Evolutionary conservation across 164 flowering plant species (phyloP), one percentile per base, ranked within the genome.

Genomic region (Chloranthus sessilifolius): DNA sequence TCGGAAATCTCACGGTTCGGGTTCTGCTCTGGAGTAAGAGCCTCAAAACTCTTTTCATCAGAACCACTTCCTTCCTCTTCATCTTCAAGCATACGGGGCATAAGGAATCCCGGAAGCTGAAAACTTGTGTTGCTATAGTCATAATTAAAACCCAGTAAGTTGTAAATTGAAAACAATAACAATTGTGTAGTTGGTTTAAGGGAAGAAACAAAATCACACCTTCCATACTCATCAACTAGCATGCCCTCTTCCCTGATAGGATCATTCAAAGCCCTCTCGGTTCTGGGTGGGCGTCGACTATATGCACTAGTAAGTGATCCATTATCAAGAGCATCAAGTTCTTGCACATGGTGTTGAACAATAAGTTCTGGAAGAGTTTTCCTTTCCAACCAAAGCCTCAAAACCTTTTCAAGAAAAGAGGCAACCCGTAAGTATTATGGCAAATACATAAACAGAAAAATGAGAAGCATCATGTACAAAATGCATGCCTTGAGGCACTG

Each of bases 151-250:
- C 19, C 12, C 24, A 59, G 23, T 43, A 38, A 56, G 38, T n/a
- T 16, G 16, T 33, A 27, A 45, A 12, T 30, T n/a, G 38, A 10
- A 17, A 19, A 30, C 14, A 37, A 9, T 17, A 4, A 9, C 5
- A 56, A 16, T 15, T 15, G n/a, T n/a, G n/a, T 10, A 44, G 12
- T 39, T 25, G 11, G 33, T 3, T n/a, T 3, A 5, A 16, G 19
- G 19, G 21, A 21, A 33, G 14, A 52, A 50, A 34, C 14, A 38
- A 43, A 48, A 24, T 19, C 63, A 42, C 35, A 90, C 98, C 98
- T 90, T 71, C 98, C 98, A 75, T 90, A 90, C 65, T 90, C 98
- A 60, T 90, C 96, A 25, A 90, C 95, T 63, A 76, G 77, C 95
- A 90, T 90, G 22, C 94, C 97, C 78, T 85, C 98, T 50, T 90